phyloP scores from a whole-genome alignment of 1,139 yeast species.

The Magnusiomyces suaveolens region DNA sequence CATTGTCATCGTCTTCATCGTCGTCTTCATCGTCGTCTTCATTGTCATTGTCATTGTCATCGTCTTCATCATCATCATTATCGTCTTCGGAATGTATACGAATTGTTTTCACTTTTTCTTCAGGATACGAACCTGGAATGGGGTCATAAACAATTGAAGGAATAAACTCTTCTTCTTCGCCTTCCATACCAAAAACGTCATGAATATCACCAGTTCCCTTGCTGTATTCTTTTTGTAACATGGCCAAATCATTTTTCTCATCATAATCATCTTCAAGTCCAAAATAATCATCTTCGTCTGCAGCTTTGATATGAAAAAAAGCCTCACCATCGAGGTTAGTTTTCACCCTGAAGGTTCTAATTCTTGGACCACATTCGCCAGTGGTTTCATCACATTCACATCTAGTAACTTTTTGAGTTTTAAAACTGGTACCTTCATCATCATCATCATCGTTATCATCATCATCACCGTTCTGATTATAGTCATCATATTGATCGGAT shows the following conservation, averaged over 20 bases:
- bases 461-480: background rate
- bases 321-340: background rate
- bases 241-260: background rate
- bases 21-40: conserved; percentile 6
- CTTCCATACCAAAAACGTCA: background rate
- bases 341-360: background rate
- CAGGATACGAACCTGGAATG: conserved; percentile 4
- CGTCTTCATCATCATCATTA: conserved; percentile 10
- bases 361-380: background rate
- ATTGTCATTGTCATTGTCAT: conserved; percentile 6
- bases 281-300: background rate
- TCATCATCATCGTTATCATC: background rate
- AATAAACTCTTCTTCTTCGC: background rate
- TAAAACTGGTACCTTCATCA: no score
- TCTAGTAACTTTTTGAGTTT: background rate
- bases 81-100: background rate
- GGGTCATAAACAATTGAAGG: background rate
- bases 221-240: conserved; percentile 1
- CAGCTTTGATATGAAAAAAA: background rate
- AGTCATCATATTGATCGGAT: no score
- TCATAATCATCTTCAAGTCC: conserved; percentile 1
- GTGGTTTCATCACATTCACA: background rate
- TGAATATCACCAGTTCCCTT: background rate
- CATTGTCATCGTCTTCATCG: conserved; percentile 2
- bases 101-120: background rate